A percentile compares a stretch with the other conserved stretches of the same genome.
These are phyloP conservation scores for Coprinellus aureogranulatus DNA, from an alignment of 768 basidiomycete genomes.

Conservation along the genomic window DNA sequence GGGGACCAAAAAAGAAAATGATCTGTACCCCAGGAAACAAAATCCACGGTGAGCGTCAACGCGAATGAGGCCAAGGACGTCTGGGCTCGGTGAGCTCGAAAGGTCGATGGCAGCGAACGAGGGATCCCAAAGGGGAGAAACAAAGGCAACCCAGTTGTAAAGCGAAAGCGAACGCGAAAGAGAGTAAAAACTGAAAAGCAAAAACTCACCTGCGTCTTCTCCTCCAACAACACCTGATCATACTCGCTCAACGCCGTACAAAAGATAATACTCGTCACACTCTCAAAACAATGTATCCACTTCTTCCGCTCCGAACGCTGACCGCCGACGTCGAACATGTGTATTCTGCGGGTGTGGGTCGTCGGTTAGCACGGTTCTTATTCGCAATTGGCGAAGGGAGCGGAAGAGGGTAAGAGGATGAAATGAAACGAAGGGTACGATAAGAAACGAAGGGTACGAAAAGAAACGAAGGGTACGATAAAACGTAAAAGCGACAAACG, in stretches of 20 bases:
- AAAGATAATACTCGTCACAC: conserved; percentile 63
- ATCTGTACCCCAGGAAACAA: too few species aligned
- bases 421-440: too few species aligned
- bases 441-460: too few species aligned
- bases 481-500: too few species aligned
- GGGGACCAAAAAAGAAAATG: too few species aligned
- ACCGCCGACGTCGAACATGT: conserved; percentile 79
- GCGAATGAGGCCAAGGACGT: too few species aligned
- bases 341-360: conserved; percentile 35
- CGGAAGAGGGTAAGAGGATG: neutral
- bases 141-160: neutral
- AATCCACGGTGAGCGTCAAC: too few species aligned
- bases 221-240: conserved; percentile 69
- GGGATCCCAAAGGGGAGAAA: too few species aligned
- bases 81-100: too few species aligned
- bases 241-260: conserved; percentile 71
- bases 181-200: neutral
- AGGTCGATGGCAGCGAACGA: too few species aligned
- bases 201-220: conserved; percentile 55
- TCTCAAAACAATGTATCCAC: conserved; percentile 72
- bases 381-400: neutral
- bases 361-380: neutral
- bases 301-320: conserved; percentile 81
- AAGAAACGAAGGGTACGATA: too few species aligned
- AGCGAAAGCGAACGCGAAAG: neutral